Base-by-base conservation (phyloP, 371 early-diverging fungal genomes). In the Encephalitozoon cuniculi region DNA sequence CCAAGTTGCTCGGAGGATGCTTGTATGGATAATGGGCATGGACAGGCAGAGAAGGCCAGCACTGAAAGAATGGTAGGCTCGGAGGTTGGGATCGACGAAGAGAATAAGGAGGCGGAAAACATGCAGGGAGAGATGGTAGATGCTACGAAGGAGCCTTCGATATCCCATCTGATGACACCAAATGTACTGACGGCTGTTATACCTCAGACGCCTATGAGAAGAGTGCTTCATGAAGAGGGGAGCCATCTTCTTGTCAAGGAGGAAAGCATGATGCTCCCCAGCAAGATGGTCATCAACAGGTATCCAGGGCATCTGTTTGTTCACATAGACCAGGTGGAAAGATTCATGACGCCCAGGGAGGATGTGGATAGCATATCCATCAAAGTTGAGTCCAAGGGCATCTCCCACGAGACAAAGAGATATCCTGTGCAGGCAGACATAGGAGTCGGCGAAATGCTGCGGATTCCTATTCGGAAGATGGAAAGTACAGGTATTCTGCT, bases 281-380 rank as follows among this genome's bases (percentile, higher is more conserved):
- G 64, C 12, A 54, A 72, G 23, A 37, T 72, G 39, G 64, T 40
- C 34, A 63, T 72, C 28, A 64, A 64, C 12, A 72, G 64, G 44
- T 72, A 64, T 64, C 73, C 73, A 5, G 73, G 73, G 26, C 52
- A 49, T 64, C 9, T 72, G 26, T 72, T 37, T 64, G 39, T 72
- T 9, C 63, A 72, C 25, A 72, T 72, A 64, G 49, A 63, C 39
- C 25, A 43, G 44, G 52, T 72, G 12, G 73, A 72, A 34, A 72
- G 54, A 34, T 72, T 64, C 32, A 64, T 72, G 49, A 44, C 46
- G 3, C 23, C 73, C 6, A 23, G 49, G 28, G 18, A n/a, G 18
- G 52, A 72, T 6, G 64, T 72, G 23, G 28, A 72, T 18, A 49
- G 51, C 28, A 37, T 72, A 15, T 64, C 52, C n/a, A 51, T 72